Percentiles rank a stretch among this genome's conserved stretches.
Conservation (phyloP, 148 eudicot genomes). For the Rhododendron mucronatum region DNA sequence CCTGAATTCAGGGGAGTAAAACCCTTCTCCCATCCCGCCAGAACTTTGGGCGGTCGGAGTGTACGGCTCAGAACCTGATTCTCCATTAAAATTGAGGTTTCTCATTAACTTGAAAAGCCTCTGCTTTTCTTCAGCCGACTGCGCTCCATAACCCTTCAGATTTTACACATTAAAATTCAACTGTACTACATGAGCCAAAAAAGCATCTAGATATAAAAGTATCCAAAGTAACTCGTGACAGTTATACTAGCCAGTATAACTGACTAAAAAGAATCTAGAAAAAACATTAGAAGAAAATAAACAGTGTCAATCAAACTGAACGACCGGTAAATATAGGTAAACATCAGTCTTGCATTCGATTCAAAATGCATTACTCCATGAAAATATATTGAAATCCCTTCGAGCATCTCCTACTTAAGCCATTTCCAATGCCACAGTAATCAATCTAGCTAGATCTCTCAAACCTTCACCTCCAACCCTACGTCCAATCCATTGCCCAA, state of each 20-base stretch:
- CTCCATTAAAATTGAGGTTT: slow-evolving; percentile 88
- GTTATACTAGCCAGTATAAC: not conserved
- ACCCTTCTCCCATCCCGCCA: slow-evolving; percentile 52
- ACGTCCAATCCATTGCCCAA: not conserved
- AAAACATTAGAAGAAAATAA: not conserved
- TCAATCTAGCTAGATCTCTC: not conserved
- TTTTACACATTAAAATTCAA: not conserved
- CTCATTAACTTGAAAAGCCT: slow-evolving; percentile 91
- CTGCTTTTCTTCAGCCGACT: slow-evolving; percentile 96
- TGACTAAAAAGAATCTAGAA: not conserved
- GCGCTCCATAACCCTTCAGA: slow-evolving; percentile 93
- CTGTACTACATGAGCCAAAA: not conserved
- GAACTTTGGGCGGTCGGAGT: slow-evolving; percentile 70
- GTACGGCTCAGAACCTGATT: slow-evolving; percentile 82
- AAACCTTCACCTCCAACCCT: not conserved
- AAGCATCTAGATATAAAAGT: not conserved
- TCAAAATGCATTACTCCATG: not conserved
- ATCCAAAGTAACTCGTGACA: not conserved
- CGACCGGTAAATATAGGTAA: not conserved
- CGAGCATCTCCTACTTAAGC: not conserved
- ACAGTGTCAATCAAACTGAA: not conserved
- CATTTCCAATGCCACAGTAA: not conserved
- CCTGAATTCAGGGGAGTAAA: slow-evolving; percentile 75
- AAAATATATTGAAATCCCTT: not conserved
- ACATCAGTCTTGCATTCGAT: not conserved